Conservation (phyloP, 2,329 filamentous ascomycete species). For the Beauveria varroae region DNA sequence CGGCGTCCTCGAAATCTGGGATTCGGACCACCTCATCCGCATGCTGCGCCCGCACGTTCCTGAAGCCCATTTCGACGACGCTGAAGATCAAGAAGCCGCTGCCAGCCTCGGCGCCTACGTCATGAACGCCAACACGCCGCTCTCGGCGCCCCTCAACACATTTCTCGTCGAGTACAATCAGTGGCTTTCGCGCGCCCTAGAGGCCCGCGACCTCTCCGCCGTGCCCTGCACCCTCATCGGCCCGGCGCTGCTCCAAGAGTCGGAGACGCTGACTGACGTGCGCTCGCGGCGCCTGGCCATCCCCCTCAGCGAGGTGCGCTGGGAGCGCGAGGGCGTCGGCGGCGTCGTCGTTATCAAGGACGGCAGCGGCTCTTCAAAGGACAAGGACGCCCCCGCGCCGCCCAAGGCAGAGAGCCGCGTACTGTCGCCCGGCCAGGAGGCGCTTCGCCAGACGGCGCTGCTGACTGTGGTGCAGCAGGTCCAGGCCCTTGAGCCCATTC, state of each 20-base stretch:
- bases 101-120: constrained; percentile 71
- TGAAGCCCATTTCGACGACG: constrained; percentile 31
- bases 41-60: constrained; percentile 74
- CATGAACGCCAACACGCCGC: constrained; percentile 74
- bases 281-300: constrained; percentile 76
- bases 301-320: constrained; percentile 74
- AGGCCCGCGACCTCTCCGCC: constrained; percentile 59
- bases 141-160: constrained; percentile 72
- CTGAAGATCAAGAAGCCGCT: constrained; percentile 55
- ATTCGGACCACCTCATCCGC: constrained; percentile 76
- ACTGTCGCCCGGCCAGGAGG: constrained; percentile 56
- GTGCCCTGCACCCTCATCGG: constrained; percentile 74
- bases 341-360: constrained; percentile 54
- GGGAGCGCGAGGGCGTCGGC: constrained; percentile 71
- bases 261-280: constrained; percentile 61
- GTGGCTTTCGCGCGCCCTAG: constrained; percentile 72
- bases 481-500: constrained; percentile 73
- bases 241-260: constrained; percentile 73
- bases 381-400: background rate
- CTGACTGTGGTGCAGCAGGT: constrained; percentile 74
- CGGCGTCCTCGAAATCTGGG: constrained; percentile 81
- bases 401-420: constrained; percentile 22
- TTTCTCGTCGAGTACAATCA: constrained; percentile 77
- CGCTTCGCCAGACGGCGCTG: constrained; percentile 64
- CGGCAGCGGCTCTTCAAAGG: constrained; percentile 20